Percentiles rank a stretch among this genome's conserved stretches.
Evolutionary conservation across 305 asterid species (phyloP).

Genomic region (Lippia alba): DNA sequence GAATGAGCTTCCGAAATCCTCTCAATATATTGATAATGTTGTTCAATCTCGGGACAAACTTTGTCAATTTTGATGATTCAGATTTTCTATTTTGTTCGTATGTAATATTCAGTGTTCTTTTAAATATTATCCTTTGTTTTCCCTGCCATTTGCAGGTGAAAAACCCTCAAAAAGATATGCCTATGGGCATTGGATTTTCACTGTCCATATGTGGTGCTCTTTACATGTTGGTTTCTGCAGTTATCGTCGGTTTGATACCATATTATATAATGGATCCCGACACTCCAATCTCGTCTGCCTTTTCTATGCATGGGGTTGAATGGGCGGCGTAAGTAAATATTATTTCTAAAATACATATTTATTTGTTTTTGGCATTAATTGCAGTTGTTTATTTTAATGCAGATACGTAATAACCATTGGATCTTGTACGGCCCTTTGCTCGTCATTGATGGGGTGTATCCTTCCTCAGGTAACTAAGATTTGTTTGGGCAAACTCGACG

Average conservation of each 20-base stretch:
- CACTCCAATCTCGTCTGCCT: slow-evolving; percentile 96
- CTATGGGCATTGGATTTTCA: slow-evolving; percentile 83
- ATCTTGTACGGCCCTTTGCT: slow-evolving; percentile 92
- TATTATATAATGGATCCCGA: slow-evolving; percentile 94
- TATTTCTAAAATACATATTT: not conserved
- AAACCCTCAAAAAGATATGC: slow-evolving; percentile 92
- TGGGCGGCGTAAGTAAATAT: slow-evolving; percentile 91
- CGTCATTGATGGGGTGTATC: slow-evolving; percentile 91
- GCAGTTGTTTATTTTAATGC: slow-evolving; percentile 33
- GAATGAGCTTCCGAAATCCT: too few relatives aligned
- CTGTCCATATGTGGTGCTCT: slow-evolving; percentile 81
- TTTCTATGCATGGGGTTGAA: slow-evolving; percentile 67
- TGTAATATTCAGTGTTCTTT: not conserved
- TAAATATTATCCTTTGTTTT: slow-evolving; percentile 16
- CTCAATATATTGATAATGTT: too few relatives aligned
- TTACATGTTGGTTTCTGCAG: slow-evolving; percentile 94
- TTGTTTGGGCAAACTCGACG: slow-evolving; percentile 23
- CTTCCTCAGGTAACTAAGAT: slow-evolving; percentile 79
- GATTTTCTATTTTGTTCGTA: too few relatives aligned
- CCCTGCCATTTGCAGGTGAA: slow-evolving; percentile 61
- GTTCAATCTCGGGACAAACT: too few relatives aligned
- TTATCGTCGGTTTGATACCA: slow-evolving; percentile 92
- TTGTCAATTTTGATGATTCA: not conserved
- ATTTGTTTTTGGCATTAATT: not conserved
- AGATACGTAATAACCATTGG: slow-evolving; percentile 82